Base-by-base conservation (phyloP, 495 filamentous ascomycete genomes). In the Sphaerosporella brunnea region DNA sequence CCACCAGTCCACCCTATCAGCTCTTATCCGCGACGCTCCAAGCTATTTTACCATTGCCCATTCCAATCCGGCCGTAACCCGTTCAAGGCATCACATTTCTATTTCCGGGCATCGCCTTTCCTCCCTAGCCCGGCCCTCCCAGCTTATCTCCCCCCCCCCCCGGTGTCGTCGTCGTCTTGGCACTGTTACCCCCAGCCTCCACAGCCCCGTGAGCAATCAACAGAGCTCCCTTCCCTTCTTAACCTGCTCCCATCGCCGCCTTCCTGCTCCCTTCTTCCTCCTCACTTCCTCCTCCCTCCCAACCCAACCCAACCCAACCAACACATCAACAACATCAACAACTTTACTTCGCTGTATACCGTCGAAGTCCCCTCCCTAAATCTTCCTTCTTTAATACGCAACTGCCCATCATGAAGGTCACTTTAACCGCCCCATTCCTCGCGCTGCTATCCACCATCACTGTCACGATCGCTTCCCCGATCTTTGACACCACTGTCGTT, bases 401-500 rank as follows among this genome's bases (percentile, higher is more conserved):
- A 34, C 41, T 48, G 16, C 55, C 49, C 58, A 61, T 40, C 48
- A 61, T 62, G 60, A 62, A 56, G 46, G n/a, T 48, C 23, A 21
- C 45, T n/a, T 55, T 64, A 35, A 53, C 62, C 32, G 51, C 52
- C 16, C 53, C 59, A 48, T 61, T 61, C 53, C 59, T 62, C 61
- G 38, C 51, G 51, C 52, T 61, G 40, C 60, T 61, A 53, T 62
- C 63, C 47, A 63, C 62, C 52, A 53, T 66, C 57, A 61, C 64
- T 62, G 64, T 66, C 66, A 63, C 64, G 62, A 63, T 60, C 62
- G 66, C 61, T 56, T 65, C 68, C 43, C 87, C 88, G 53, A 67
- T 82, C 32, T 70, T 82, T 59, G 68, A 69, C 55, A 71, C 79
- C 49, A 79, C 78, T 53, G 80, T 84, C 54, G 82, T 90, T 63